Evolutionary conservation across 768 basidiomycete genomes (phyloP).

Genomic region (Tulasnella sp.): DNA sequence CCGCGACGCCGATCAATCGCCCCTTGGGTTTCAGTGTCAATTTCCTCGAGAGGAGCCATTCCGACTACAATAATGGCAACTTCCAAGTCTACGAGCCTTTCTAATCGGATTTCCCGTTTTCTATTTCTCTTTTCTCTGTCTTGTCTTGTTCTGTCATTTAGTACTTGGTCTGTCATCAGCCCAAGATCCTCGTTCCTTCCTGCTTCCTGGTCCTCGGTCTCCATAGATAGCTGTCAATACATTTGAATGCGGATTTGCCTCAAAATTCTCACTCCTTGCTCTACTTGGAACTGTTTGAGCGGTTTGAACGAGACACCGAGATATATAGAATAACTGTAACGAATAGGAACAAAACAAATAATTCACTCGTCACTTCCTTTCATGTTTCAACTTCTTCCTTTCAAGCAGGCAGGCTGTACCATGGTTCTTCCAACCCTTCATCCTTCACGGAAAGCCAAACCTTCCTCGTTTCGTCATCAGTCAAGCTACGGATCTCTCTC

Average conservation of each 20-base stretch:
- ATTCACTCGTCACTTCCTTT: neutral
- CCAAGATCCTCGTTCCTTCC: neutral
- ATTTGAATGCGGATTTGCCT: neutral
- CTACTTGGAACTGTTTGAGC: neutral
- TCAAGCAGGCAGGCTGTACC: neutral
- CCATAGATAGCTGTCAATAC: neutral
- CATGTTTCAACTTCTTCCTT: neutral
- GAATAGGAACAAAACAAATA: neutral
- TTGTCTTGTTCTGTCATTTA: neutral
- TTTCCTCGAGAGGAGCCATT: conserved; percentile 12
- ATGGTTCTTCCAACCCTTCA: neutral
- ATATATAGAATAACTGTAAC: neutral
- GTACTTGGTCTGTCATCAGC: neutral
- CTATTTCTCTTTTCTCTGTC: neutral
- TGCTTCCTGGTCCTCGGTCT: neutral
- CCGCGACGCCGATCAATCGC: neutral
- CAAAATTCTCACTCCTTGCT: neutral
- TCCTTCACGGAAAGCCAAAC: neutral
- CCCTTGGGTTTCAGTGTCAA: conserved; percentile 16
- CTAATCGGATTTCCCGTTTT: neutral
- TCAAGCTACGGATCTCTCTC: neutral
- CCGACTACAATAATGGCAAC: neutral
- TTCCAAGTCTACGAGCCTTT: neutral
- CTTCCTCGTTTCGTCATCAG: neutral
- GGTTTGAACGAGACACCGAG: neutral